phyloP scores from a whole-genome alignment of 306 rosid species.

The Cucurbita argyrosperma region DNA sequence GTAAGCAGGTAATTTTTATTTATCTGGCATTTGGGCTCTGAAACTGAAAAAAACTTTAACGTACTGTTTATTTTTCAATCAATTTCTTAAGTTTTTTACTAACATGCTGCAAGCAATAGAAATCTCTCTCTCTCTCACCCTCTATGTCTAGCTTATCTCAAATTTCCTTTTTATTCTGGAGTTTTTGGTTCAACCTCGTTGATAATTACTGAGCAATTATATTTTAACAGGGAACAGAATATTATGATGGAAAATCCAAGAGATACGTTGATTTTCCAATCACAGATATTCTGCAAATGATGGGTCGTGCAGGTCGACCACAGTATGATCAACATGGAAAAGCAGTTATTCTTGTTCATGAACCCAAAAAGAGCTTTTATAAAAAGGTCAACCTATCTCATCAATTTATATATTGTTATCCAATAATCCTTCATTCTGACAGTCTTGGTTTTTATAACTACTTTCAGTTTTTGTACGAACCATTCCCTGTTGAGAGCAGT shows the following conservation, averaged over 20 bases:
- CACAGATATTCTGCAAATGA: slow-evolving; percentile 96
- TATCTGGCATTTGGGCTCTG: not conserved
- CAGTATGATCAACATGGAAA: slow-evolving; percentile 97
- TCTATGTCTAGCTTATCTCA: not conserved
- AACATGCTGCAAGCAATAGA: not conserved
- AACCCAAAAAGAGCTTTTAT: slow-evolving; percentile 94
- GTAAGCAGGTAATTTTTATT: not conserved
- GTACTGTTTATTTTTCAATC: not conserved
- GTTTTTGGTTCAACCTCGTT: not conserved
- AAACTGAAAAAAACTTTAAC: not conserved
- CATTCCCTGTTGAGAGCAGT: slow-evolving; percentile 98
- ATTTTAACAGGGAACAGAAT: slow-evolving; percentile 71
- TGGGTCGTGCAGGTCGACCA: slow-evolving; percentile 99
- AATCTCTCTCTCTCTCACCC: not conserved
- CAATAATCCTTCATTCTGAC: not conserved
- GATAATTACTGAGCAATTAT: slow-evolving; percentile 5
- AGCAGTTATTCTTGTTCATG: slow-evolving; percentile 98
- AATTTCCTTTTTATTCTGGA: not conserved
- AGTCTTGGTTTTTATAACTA: not conserved
- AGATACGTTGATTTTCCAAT: slow-evolving; percentile 94
- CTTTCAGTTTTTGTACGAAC: slow-evolving; percentile 88
- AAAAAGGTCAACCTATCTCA: slow-evolving; percentile 49
- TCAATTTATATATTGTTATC: not conserved
- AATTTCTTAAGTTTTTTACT: not conserved
- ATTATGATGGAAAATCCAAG: slow-evolving; percentile 76